Conservation (phyloP, 2,329 filamentous ascomycete genomes). For the Diatrype stigma region DNA sequence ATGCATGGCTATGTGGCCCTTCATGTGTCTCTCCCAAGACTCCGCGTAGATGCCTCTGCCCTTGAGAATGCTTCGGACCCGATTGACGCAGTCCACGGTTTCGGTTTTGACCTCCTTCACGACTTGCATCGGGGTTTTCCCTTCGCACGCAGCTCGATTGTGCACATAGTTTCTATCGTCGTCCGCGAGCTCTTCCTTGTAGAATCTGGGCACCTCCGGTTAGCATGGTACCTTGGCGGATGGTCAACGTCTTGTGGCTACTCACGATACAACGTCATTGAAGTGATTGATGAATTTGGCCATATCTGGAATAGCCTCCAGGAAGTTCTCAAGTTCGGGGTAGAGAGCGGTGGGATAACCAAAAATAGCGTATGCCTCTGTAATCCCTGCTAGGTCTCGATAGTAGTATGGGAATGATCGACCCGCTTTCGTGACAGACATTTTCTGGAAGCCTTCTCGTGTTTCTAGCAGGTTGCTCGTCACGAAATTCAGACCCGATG, state of each 20-base stretch:
- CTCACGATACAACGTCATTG: slow-evolving; percentile 20
- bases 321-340: slow-evolving; percentile 11
- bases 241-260: background rate
- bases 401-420: slow-evolving; percentile 15
- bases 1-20: slow-evolving; percentile 17
- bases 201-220: slow-evolving; percentile 10
- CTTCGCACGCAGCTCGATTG: slow-evolving; percentile 9
- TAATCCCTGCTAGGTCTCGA: slow-evolving; percentile 16
- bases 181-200: slow-evolving; percentile 16
- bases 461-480: slow-evolving; percentile 17
- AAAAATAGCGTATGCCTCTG: slow-evolving; percentile 17
- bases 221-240: background rate
- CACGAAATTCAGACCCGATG: slow-evolving; percentile 17
- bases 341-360: slow-evolving; percentile 16
- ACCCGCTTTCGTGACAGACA: slow-evolving; percentile 10
- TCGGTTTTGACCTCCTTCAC: slow-evolving; percentile 10
- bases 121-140: slow-evolving; percentile 3
- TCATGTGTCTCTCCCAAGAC: slow-evolving; percentile 11
- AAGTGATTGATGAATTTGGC: slow-evolving; percentile 16
- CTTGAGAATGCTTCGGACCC: slow-evolving; percentile 11
- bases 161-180: slow-evolving; percentile 17
- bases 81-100: slow-evolving; percentile 7
- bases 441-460: slow-evolving; percentile 14
- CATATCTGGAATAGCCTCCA: slow-evolving; percentile 20
- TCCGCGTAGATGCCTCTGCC: slow-evolving; percentile 14